Percentiles rank a stretch among this genome's conserved stretches.
These are phyloP conservation scores for Hypoxylon intermedium DNA, from an alignment of 495 filamentous ascomycete genomes.

Conservation along the genomic window DNA sequence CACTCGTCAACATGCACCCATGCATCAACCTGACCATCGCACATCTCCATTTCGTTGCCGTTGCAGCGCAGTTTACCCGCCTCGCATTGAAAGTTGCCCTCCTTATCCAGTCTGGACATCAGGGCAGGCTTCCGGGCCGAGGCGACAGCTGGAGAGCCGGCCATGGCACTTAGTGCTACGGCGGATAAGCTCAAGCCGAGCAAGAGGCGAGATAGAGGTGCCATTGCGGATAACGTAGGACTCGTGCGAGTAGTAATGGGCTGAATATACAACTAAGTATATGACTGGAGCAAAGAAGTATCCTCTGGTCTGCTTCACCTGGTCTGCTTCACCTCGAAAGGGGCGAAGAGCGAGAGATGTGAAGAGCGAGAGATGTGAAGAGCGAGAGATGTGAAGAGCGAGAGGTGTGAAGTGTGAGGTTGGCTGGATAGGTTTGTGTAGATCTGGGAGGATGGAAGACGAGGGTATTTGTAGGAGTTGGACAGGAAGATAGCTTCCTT, in stretches of 20 bases:
- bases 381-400: slow-evolving; percentile 9
- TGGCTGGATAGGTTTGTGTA: neutral
- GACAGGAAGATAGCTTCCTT: neutral
- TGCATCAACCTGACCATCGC: neutral
- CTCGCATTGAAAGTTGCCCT: too few species aligned
- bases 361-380: slow-evolving; percentile 10
- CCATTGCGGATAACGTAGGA: slow-evolving; percentile 6
- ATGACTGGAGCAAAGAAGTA: slow-evolving; percentile 4
- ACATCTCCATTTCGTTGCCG: slow-evolving; percentile 2
- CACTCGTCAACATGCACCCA: neutral
- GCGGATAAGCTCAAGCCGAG: slow-evolving; percentile 2
- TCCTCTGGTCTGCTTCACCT: too few species aligned
- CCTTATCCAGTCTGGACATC: too few species aligned
- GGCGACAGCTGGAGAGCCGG: neutral
- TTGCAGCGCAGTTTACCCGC: slow-evolving; percentile 1
- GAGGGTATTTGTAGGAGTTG: neutral
- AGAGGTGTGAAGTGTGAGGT: slow-evolving; percentile 13
- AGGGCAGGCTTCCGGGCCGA: neutral
- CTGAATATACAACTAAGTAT: slow-evolving; percentile 4
- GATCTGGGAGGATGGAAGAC: neutral
- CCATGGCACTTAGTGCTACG: neutral
- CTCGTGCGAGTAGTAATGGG: neutral
- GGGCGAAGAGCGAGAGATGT: slow-evolving; percentile 2
- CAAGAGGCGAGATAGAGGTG: neutral
- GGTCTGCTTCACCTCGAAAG: neutral